These are phyloP conservation scores for Alternaria ethzedia DNA, from an alignment of 2,329 filamentous ascomycete genomes.

Conservation along the genomic window DNA sequence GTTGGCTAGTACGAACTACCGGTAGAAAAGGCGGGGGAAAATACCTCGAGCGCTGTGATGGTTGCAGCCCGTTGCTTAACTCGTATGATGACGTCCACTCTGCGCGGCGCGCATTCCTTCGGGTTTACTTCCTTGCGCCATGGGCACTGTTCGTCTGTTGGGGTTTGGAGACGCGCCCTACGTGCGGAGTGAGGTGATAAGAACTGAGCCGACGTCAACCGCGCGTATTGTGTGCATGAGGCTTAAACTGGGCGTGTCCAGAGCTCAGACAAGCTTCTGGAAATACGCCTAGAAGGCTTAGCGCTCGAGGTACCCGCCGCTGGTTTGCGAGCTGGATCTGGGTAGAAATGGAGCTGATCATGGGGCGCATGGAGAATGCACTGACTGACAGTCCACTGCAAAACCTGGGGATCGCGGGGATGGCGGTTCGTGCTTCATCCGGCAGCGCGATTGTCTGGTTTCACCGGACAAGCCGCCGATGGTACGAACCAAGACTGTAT, in stretches of 20 bases:
- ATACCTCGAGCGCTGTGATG: constrained; percentile 5
- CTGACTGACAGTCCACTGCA: not conserved
- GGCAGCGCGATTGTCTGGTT: not conserved
- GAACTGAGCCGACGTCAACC: constrained; percentile 26
- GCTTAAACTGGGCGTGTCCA: constrained; percentile 15
- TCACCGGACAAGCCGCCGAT: not conserved
- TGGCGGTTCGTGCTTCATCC: not conserved
- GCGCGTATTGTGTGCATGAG: constrained; percentile 15
- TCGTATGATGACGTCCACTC: not conserved
- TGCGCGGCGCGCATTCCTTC: constrained; percentile 15
- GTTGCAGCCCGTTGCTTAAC: constrained; percentile 2
- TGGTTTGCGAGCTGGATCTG: constrained; percentile 16
- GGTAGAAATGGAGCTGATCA: not conserved
- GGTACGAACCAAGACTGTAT: not conserved
- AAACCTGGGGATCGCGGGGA: constrained; percentile 2
- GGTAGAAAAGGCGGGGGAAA: constrained; percentile 19
- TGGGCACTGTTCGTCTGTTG: constrained; percentile 17
- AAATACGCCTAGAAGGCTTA: constrained; percentile 13
- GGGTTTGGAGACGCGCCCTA: constrained; percentile 6
- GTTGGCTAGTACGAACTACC: constrained; percentile 24
- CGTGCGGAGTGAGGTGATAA: constrained; percentile 1
- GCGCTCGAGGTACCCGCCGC: constrained; percentile 8
- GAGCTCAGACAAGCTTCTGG: constrained; percentile 16
- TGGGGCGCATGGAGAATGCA: not conserved
- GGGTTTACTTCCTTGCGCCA: constrained; percentile 7